Percentiles rank a stretch among this genome's conserved stretches.
These are phyloP conservation scores for Pestalotiopsis sp. DNA, from an alignment of 2,329 filamentous ascomycete genomes.

Conservation along the genomic window DNA sequence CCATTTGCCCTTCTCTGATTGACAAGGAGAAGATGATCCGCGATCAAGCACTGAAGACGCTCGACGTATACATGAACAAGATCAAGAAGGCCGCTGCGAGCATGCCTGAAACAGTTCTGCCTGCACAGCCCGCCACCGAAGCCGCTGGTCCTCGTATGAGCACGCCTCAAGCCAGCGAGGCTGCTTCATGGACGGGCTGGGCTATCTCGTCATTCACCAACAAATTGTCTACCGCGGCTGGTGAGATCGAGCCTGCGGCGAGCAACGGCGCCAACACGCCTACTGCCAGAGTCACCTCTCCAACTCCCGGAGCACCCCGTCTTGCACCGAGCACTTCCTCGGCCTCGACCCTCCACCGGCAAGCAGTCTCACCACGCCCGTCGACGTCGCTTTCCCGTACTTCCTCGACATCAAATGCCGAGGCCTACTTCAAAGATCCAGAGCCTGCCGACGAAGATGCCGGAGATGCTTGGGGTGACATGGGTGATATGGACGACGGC, in stretches of 20 bases:
- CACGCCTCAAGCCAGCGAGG: constrained; percentile 66
- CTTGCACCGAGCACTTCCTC: constrained; percentile 46
- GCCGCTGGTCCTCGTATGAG: constrained; percentile 70
- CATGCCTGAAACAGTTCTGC: constrained; percentile 81
- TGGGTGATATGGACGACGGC: constrained; percentile 57
- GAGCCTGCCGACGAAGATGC: constrained; percentile 58
- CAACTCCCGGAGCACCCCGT: constrained; percentile 40
- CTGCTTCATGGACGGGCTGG: constrained; percentile 87
- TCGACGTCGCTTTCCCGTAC: constrained; percentile 46
- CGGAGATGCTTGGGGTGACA: constrained; percentile 76
- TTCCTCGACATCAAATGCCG: constrained; percentile 47
- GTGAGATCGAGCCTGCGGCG: constrained; percentile 74
- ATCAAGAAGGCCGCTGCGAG: constrained; percentile 74
- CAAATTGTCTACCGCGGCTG: constrained; percentile 80
- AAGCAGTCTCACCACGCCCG: constrained; percentile 56
- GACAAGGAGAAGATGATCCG: constrained; percentile 96
- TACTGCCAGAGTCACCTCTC: constrained; percentile 37
- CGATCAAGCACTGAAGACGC: constrained; percentile 86
- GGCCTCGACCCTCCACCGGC: constrained; percentile 61
- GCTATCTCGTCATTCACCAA: constrained; percentile 98
- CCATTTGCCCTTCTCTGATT: constrained; percentile 80
- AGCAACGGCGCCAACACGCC: constrained; percentile 41
- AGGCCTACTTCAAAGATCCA: constrained; percentile 40
- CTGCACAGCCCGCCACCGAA: constrained; percentile 60
- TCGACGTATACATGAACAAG: constrained; percentile 83